phyloP scores from a whole-genome alignment of 352 stramenopile genomes.

The Lagenidium sp. region DNA sequence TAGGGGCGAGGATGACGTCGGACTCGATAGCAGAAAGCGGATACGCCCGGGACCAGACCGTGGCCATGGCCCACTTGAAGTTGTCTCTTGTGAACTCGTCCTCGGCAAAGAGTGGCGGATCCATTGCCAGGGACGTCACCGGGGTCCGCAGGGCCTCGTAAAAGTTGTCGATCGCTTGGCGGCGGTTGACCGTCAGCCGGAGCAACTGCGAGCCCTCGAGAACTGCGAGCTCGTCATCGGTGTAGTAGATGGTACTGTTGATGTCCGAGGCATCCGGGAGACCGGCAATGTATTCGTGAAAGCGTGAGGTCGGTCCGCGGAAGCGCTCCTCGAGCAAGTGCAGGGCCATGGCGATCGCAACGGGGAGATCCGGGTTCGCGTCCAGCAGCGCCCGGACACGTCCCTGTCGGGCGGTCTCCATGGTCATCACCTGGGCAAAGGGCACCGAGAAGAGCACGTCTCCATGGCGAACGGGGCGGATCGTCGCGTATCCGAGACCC shows the following conservation, averaged over 20 bases:
- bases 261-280: constrained; percentile 3
- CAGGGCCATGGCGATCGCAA: constrained; percentile 11
- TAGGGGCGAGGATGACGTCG: constrained; percentile 12
- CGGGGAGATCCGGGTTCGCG: constrained; percentile 14
- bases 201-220: constrained; percentile 14
- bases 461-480: not conserved
- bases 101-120: constrained; percentile 15
- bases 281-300: constrained; percentile 10
- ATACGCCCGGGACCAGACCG: constrained; percentile 18
- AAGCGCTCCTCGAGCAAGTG: constrained; percentile 20
- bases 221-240: constrained; percentile 12
- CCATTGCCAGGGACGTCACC: constrained; percentile 15
- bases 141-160: constrained; percentile 13
- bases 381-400: constrained; percentile 15
- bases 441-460: constrained; percentile 18
- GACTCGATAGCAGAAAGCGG: constrained; percentile 3
- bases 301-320: constrained; percentile 8
- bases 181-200: constrained; percentile 5
- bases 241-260: constrained; percentile 18
- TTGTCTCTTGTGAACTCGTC: constrained; percentile 18
- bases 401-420: constrained; percentile 11
- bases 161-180: constrained; percentile 11
- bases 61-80: constrained; percentile 19
- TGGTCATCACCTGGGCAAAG: constrained; percentile 11
- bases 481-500: constrained; percentile 12